Percentiles rank a stretch among this genome's conserved stretches.
Evolutionary conservation across 495 filamentous ascomycete species (phyloP).

Genomic region (Apodospora peruviana): DNA sequence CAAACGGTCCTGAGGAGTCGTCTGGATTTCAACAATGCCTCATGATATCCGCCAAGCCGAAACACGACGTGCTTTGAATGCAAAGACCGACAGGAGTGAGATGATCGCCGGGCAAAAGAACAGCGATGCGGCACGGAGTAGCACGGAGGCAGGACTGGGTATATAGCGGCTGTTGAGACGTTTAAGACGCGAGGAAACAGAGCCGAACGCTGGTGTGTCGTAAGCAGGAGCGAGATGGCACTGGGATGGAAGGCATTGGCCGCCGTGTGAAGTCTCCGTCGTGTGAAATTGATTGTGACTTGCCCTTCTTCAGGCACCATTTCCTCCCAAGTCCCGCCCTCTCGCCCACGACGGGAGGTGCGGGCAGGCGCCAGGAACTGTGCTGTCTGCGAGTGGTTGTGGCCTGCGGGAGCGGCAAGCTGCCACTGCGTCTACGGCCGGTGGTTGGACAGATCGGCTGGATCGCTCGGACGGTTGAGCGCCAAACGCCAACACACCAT

Average conservation of each 20-base stretch:
- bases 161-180: conserved; percentile 53
- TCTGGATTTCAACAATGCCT: conserved; percentile 23
- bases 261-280: too few relatives aligned
- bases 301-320: too few relatives aligned
- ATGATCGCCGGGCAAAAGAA: conserved; percentile 17
- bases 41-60: conserved; percentile 37
- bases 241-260: conserved; percentile 20
- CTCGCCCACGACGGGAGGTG: not conserved
- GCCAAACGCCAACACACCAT: conserved; percentile 17
- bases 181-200: conserved; percentile 13
- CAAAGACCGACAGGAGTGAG: conserved; percentile 7
- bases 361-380: not conserved
- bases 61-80: conserved; percentile 42
- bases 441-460: conserved; percentile 19
- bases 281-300: conserved; percentile 28
- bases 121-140: conserved; percentile 24
- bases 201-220: conserved; percentile 16
- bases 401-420: conserved; percentile 5
- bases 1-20: conserved; percentile 8
- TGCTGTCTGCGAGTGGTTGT: not conserved
- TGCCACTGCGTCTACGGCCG: not conserved
- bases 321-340: too few relatives aligned
- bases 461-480: conserved; percentile 15
- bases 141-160: conserved; percentile 30
- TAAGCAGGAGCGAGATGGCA: conserved; percentile 19